These are phyloP conservation scores for Pseudocercospora macadamiae DNA, from an alignment of 2,329 filamentous ascomycete genomes.

Conservation along the genomic window DNA sequence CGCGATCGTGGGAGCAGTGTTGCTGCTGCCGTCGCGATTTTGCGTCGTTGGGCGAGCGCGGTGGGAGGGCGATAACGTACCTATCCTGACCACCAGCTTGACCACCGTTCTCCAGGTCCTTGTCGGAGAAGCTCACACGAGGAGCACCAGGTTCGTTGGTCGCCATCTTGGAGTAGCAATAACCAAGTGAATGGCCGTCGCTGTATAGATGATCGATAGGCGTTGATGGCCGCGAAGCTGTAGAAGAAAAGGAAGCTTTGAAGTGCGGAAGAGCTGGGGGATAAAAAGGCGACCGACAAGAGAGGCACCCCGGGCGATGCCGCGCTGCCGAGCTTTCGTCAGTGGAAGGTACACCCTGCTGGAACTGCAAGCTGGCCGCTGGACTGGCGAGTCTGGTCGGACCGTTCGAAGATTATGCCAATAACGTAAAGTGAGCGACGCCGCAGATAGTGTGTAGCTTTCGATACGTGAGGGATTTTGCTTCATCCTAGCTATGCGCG, in stretches of 20 bases:
- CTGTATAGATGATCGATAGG: conserved; percentile 18
- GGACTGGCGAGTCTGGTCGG: conserved; percentile 16
- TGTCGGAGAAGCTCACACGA: conserved; percentile 44
- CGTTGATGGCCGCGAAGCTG: conserved; percentile 14
- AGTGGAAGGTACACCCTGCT: conserved; percentile 7
- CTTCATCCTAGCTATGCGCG: conserved; percentile 13
- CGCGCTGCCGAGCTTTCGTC: conserved; percentile 27
- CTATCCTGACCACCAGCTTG: conserved; percentile 31
- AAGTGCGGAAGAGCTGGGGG: conserved; percentile 17
- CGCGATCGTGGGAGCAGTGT: background rate
- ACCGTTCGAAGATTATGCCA: conserved; percentile 26
- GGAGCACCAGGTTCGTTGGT: conserved; percentile 29
- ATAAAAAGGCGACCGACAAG: conserved; percentile 15
- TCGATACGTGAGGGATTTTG: conserved; percentile 17
- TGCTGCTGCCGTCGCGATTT: conserved; percentile 11
- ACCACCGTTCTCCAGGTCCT: conserved; percentile 44
- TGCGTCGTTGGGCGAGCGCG: background rate
- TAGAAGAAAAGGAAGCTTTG: conserved; percentile 18
- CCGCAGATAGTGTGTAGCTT: conserved; percentile 20
- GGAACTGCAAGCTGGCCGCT: conserved; percentile 11
- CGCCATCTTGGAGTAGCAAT: conserved; percentile 38
- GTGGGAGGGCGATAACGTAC: conserved; percentile 19
- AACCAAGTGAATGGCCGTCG: conserved; percentile 38
- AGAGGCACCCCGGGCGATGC: conserved; percentile 21
- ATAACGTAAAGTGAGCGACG: conserved; percentile 17